Evolutionary conservation across 495 filamentous ascomycete species (phyloP).

Genomic region (Lasiosphaeria miniovina): DNA sequence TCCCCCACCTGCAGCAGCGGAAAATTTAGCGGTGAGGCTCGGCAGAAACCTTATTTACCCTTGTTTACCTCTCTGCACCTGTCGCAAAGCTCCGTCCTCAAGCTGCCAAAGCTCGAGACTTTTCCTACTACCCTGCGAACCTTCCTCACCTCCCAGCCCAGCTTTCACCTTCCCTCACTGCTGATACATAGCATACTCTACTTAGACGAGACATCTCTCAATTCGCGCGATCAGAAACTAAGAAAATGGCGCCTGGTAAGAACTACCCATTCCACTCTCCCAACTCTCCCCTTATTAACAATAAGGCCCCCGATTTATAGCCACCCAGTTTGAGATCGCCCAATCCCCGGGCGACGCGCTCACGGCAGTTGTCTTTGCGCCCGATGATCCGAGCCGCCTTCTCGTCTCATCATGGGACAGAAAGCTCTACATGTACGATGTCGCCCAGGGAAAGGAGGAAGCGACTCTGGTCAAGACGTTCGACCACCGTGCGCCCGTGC

Average conservation of each 20-base stretch:
- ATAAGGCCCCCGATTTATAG: conserved; percentile 31
- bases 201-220: background rate
- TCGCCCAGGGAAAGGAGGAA: conserved; percentile 51
- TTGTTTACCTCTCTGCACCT: conserved; percentile 12
- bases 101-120: background rate
- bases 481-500: conserved; percentile 79
- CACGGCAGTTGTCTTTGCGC: conserved; percentile 80
- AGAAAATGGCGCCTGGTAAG: conserved; percentile 41
- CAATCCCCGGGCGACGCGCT: conserved; percentile 84
- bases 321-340: conserved; percentile 66
- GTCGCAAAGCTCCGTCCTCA: conserved; percentile 7
- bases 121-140: background rate
- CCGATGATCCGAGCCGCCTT: conserved; percentile 61
- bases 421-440: conserved; percentile 86
- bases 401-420: conserved; percentile 95
- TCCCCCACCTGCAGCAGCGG: background rate
- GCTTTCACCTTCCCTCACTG: background rate
- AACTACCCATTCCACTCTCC: background rate
- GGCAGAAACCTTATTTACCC: conserved; percentile 6
- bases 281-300: background rate
- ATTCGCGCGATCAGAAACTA: no score
- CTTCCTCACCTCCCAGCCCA: background rate
- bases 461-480: conserved; percentile 64
- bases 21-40: background rate
- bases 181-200: background rate